A percentile compares a stretch with the other conserved stretches of the same genome.
Conservation (phyloP, 1,284 basidiomycete species). For the Apiotrichum brassicae region DNA sequence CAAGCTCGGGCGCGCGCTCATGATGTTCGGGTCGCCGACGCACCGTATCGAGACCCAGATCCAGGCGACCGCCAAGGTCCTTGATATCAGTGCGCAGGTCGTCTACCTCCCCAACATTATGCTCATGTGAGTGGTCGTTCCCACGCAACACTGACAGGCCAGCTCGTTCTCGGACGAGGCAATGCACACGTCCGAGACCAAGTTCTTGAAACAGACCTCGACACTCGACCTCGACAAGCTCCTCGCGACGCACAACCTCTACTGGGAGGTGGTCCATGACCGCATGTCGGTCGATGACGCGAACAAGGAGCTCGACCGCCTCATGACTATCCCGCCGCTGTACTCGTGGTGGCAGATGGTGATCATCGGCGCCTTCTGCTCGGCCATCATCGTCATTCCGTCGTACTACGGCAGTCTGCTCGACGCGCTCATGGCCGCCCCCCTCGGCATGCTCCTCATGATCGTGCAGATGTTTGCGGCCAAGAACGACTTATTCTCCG, state of each 20-base stretch:
- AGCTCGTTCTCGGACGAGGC: constrained; percentile 69
- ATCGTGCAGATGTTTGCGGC: constrained; percentile 67
- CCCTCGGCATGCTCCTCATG: constrained; percentile 73
- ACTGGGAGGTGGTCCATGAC: constrained; percentile 87
- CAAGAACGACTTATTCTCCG: constrained; percentile 74
- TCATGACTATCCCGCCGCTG: constrained; percentile 61
- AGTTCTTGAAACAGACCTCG: constrained; percentile 71
- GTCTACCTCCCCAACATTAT: constrained; percentile 82
- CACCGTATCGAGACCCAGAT: constrained; percentile 84
- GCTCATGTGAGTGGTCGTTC: constrained; percentile 49
- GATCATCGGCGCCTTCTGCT: constrained; percentile 74
- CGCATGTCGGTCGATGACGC: constrained; percentile 74
- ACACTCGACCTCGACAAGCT: constrained; percentile 72
- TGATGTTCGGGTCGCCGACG: constrained; percentile 92
- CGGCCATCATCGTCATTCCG: constrained; percentile 62
- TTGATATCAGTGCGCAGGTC: constrained; percentile 76
- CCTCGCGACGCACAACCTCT: constrained; percentile 66
- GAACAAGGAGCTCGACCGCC: constrained; percentile 60
- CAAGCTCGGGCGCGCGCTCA: constrained; percentile 80
- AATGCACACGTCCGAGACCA: constrained; percentile 79
- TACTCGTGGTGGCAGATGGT: constrained; percentile 64
- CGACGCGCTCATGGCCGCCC: constrained; percentile 67
- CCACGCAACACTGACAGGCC: constrained; percentile 1
- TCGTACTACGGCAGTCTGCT: constrained; percentile 54
- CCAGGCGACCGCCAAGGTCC: constrained; percentile 72